Base-by-base conservation (phyloP, 108 stramenopile species). In the Skeletonema menzelii region DNA sequence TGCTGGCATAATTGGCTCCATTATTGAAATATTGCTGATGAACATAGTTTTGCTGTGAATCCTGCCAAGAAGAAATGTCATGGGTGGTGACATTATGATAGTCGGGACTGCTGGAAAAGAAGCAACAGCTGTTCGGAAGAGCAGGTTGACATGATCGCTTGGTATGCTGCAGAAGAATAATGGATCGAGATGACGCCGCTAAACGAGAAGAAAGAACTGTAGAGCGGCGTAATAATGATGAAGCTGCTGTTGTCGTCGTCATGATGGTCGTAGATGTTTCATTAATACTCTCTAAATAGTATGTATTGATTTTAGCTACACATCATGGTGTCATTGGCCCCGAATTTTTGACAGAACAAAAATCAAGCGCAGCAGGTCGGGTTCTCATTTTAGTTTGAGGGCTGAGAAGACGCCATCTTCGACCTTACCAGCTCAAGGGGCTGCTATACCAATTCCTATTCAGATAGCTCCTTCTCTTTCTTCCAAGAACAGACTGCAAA, bases 61-160 rank as follows among this genome's bases (percentile, higher is more conserved):
- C 37, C 19, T 67, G 59, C 73, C 73, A 74, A 14, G 42, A 7
- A 35, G 56, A 37, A 37, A 42, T 59, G 58, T 74, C 73, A 28
- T 74, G 65, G 56, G 56, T 67, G 57, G 38, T 7, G 7, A 7
- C 4, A 30, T 30, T 32, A 7, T 0, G 7, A 27, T 74, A 74
- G 26, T 74, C 73, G 56, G 73, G 73, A 14, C 47, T 62, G 19
- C 56, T 62, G 10, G 55, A 65, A 19, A 49, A 37, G 26, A 30
- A 24, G 56, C 2, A 0, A 37, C 35, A 12, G 35, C 35, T 37
- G 35, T 37, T 37, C 35, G 35, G 11, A 42, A 3, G 40, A 42
- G 31, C 5, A 32, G 40, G n/a, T n/a, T 42, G 40, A n/a, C 40
- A n/a, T 42, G 40, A 42, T 0, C 40, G 40, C 40, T 42, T 11